Evolutionary conservation across 495 filamentous ascomycete genomes (phyloP).

Genomic region (Schizothecium vesticola): DNA sequence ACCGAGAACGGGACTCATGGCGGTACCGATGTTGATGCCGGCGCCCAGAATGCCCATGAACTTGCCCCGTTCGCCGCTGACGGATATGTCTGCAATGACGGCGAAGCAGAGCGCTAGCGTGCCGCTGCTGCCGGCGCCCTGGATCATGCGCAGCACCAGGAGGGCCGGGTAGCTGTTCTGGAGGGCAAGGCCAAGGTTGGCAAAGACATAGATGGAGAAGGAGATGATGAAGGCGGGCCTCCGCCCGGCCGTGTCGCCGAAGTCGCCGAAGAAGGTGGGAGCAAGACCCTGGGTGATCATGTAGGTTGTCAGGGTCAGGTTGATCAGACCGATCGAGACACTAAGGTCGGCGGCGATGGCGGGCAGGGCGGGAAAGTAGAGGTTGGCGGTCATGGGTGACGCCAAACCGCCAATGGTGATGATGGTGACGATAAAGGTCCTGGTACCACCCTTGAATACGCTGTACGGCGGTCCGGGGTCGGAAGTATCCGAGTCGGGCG

Average conservation of each 20-base stretch:
- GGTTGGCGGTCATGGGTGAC: constrained; percentile 70
- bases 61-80: constrained; percentile 52
- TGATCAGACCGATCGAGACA: constrained; percentile 57
- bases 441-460: constrained; percentile 52
- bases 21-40: constrained; percentile 50
- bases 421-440: constrained; percentile 60
- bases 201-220: constrained; percentile 54
- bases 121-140: constrained; percentile 55
- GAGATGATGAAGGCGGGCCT: constrained; percentile 54
- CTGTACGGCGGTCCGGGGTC: constrained; percentile 45
- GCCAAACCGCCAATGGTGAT: constrained; percentile 61
- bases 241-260: constrained; percentile 55
- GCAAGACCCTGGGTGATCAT: constrained; percentile 59
- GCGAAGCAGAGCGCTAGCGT: constrained; percentile 55
- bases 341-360: constrained; percentile 49
- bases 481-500: constrained; percentile 21
- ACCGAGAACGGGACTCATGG: constrained; percentile 59
- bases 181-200: constrained; percentile 59
- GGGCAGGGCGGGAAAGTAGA: constrained; percentile 72
- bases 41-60: constrained; percentile 53
- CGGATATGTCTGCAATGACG: constrained; percentile 57
- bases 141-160: constrained; percentile 56
- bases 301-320: constrained; percentile 62
- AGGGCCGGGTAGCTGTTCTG: constrained; percentile 56
- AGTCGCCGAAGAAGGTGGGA: constrained; percentile 55